phyloP scores from a whole-genome alignment of 1,284 basidiomycete genomes.

The Fistulina hepatica region DNA sequence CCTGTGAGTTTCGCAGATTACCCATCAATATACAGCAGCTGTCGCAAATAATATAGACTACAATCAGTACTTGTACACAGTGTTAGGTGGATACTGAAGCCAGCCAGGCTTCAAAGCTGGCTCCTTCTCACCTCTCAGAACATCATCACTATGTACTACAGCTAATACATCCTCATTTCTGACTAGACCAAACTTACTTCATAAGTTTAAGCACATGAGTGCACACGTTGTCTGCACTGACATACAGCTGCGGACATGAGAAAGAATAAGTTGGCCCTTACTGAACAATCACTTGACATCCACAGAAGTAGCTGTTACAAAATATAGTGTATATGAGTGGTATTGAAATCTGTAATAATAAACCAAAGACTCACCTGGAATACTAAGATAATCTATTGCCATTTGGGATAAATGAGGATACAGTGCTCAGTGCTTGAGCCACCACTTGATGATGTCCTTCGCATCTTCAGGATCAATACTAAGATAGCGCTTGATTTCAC shows the following conservation, averaged over 20 bases:
- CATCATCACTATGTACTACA: neutral
- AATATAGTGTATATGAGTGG: neutral
- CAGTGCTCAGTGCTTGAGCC: neutral
- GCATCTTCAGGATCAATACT: neutral
- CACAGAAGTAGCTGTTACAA: slow-evolving; percentile 3
- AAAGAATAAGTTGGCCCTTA: slow-evolving; percentile 7
- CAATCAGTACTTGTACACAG: no score
- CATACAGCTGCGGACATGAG: slow-evolving; percentile 8
- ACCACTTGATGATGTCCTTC: slow-evolving; percentile 6
- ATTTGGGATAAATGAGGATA: slow-evolving; percentile 9
- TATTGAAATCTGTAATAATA: neutral
- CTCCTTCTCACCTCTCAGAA: slow-evolving; percentile 5
- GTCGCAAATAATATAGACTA: no score
- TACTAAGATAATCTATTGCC: slow-evolving; percentile 3
- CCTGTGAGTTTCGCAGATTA: no score
- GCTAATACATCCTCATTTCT: slow-evolving; percentile 6
- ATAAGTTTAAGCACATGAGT: slow-evolving; percentile 10
- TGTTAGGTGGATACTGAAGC: no score
- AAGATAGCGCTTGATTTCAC: slow-evolving; percentile 3
- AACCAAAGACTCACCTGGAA: slow-evolving; percentile 5
- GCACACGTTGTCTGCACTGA: slow-evolving; percentile 1
- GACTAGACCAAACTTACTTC: slow-evolving; percentile 6
- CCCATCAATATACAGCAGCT: no score
- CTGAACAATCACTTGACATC: slow-evolving; percentile 10
- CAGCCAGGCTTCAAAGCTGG: no score